These are phyloP conservation scores for Tetracentron sinense DNA, from an alignment of 164 flowering plant species.

Conservation along the genomic window DNA sequence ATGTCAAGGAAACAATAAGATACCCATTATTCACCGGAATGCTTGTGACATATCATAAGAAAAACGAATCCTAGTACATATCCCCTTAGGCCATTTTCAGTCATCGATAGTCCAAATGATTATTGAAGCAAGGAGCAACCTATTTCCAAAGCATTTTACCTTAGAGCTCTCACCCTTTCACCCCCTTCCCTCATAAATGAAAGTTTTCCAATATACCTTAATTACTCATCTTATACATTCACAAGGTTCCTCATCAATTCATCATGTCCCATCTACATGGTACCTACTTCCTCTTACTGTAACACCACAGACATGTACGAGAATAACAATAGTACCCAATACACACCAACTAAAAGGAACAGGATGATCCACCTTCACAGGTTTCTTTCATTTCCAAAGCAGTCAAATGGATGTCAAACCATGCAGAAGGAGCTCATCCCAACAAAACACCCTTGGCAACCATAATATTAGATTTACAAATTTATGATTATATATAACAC, in stretches of 20 bases:
- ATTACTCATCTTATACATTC: not conserved
- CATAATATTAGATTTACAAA: not conserved
- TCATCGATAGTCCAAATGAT: not conserved
- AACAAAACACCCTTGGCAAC: not conserved
- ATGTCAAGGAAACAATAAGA: no score
- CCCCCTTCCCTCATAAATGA: not conserved
- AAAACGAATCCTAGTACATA: not conserved
- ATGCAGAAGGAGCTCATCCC: not conserved
- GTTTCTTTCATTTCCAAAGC: not conserved
- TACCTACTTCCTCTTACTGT: not conserved
- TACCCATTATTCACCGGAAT: no score
- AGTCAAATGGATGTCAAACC: not conserved
- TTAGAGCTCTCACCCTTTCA: not conserved
- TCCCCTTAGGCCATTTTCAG: not conserved
- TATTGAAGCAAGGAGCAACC: not conserved
- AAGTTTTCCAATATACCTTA: no score
- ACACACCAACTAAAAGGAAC: no score
- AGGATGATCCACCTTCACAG: not conserved
- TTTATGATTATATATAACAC: not conserved
- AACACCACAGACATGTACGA: not conserved
- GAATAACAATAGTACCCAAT: no score
- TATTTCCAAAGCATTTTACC: not conserved
- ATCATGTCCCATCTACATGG: not conserved
- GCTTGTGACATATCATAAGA: no score
- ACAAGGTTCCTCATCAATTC: not conserved